Evolutionary conservation across 2,329 filamentous ascomycete genomes (phyloP).

Genomic region (Xylogone sp.): DNA sequence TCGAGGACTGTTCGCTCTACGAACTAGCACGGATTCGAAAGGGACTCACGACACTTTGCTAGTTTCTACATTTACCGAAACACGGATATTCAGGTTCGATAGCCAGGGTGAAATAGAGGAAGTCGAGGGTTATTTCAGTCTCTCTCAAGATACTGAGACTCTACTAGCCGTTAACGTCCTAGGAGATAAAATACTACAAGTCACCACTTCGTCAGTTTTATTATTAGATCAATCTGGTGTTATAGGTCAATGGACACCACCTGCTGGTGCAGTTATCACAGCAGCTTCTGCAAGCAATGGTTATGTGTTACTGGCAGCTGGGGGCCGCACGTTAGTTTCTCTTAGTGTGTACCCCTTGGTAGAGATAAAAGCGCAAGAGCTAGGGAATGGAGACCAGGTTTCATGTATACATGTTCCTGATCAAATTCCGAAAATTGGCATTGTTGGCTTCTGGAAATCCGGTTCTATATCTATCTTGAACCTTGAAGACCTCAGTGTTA

Average conservation of each 20-base stretch:
- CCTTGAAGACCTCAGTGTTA: slow-evolving; percentile 59
- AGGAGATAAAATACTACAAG: slow-evolving; percentile 65
- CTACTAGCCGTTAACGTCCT: slow-evolving; percentile 66
- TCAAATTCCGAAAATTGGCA: slow-evolving; percentile 60
- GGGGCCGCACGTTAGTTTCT: slow-evolving; percentile 69
- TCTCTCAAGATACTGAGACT: slow-evolving; percentile 68
- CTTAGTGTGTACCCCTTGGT: slow-evolving; percentile 60
- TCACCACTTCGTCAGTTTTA: slow-evolving; percentile 61
- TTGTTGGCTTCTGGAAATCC: slow-evolving; percentile 86
- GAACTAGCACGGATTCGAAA: slow-evolving; percentile 40
- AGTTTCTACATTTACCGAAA: slow-evolving; percentile 79
- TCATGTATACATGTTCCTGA: slow-evolving; percentile 77
- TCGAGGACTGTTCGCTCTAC: slow-evolving; percentile 68
- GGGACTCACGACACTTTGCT: slow-evolving; percentile 65
- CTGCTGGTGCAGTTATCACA: slow-evolving; percentile 59
- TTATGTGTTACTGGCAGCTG: slow-evolving; percentile 69
- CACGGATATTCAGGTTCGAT: slow-evolving; percentile 76
- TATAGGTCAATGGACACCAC: slow-evolving; percentile 55
- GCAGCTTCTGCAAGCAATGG: slow-evolving; percentile 71
- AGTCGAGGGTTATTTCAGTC: slow-evolving; percentile 68
- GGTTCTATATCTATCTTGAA: slow-evolving; percentile 73
- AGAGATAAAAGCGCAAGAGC: slow-evolving; percentile 54
- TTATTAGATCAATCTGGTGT: slow-evolving; percentile 59
- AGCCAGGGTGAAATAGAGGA: slow-evolving; percentile 79
- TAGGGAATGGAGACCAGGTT: slow-evolving; percentile 69